Base-by-base conservation (phyloP, 768 basidiomycete genomes). In the Erythrobasidium yunnanense region DNA sequence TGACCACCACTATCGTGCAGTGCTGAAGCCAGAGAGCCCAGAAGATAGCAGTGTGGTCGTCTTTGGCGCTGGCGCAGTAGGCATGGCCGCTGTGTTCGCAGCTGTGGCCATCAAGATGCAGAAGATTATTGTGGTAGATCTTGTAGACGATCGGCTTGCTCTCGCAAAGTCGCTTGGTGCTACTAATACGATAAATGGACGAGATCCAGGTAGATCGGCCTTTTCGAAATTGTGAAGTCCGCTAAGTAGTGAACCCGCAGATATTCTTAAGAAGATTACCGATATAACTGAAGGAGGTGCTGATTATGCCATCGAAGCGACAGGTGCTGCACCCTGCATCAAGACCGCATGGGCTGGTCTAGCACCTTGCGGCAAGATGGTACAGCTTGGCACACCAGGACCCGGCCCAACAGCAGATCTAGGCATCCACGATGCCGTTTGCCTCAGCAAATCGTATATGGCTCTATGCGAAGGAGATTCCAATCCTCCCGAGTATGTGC, bases 401-500 rank as follows among this genome's bases (percentile, higher is more conserved):
- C 60, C 60, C 5, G 60, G 60, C 32, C 60, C 60, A 27, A 63
- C 60, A 29, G 46, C 42, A 46, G 52, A 63, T 25, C 20, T 63
- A 20, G 22, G 22, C 7, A 63, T 63, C 8, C 60, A 63, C 30
- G 60, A 63, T 17, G 46, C 60, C 22, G 49, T 67, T 23, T 46
- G 32, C 30, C 30, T 33, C 23, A 20, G 30, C 0, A 52, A 55
- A 52, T 63, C 68, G 0, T 68, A 68, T 45, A 47, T 55, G 23
- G 70, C 68, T 2, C 33, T 69, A 2, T 55, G 55, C 6, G 71
- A 72, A 20, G 71, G 71, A 7, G 68, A 63, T 27, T 69, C 68
- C 20, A 70, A 72, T 54, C 71, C 71, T 5, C 66, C 66, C 4
- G 47, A 70, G 58, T 74, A 66, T 66, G 71, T 73, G 17, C 68